Evolutionary conservation across 768 basidiomycete species (phyloP).

Genomic region (Asterophora lycoperdoides): DNA sequence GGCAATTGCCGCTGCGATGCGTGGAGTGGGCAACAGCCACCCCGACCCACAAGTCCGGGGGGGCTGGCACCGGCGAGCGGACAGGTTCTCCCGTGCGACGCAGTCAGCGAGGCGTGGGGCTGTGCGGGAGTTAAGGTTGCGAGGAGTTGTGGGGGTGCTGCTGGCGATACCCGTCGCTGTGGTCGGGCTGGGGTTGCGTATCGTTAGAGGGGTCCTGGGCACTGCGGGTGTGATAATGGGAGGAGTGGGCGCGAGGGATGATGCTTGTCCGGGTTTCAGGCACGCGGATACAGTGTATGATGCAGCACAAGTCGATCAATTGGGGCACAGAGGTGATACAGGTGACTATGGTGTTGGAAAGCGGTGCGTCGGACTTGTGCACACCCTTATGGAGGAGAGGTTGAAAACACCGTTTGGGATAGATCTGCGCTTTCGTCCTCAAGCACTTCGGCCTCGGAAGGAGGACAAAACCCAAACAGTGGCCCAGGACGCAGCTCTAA

Average conservation of each 20-base stretch:
- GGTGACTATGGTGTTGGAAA: too few relatives aligned
- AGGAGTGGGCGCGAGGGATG: slow-evolving; percentile 3
- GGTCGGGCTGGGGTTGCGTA: background rate
- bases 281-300: too few relatives aligned
- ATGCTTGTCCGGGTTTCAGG: background rate
- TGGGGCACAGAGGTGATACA: too few relatives aligned
- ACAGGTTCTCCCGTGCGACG: slow-evolving; percentile 6
- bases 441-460: too few relatives aligned
- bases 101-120: background rate
- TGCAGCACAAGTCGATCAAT: too few relatives aligned
- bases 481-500: too few relatives aligned
- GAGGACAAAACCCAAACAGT: too few relatives aligned
- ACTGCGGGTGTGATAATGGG: background rate
- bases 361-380: too few relatives aligned
- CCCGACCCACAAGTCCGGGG: slow-evolving; percentile 2
- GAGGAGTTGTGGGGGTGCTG: background rate
- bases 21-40: slow-evolving; percentile 9
- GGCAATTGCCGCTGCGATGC: slow-evolving; percentile 9
- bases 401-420: too few relatives aligned
- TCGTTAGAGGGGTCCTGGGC: slow-evolving; percentile 1
- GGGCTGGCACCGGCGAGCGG: slow-evolving; percentile 7
- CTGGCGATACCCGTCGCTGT: slow-evolving; percentile 2
- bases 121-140: background rate
- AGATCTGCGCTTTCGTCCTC: too few relatives aligned
- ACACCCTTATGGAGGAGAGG: too few relatives aligned